phyloP scores from a whole-genome alignment of 768 basidiomycete species.

The Xerocomellus intermedius region DNA sequence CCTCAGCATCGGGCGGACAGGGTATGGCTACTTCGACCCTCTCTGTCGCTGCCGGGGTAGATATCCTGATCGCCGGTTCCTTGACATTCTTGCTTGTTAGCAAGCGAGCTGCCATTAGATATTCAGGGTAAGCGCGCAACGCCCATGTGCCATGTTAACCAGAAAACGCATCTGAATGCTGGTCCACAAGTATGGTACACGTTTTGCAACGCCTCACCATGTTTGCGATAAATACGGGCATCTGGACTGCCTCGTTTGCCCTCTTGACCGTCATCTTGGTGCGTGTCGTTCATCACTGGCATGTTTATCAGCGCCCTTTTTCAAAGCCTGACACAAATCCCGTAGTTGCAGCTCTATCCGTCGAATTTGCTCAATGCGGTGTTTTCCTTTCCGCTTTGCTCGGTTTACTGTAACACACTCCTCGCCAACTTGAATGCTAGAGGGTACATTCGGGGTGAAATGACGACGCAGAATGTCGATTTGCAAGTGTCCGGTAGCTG shows the following conservation, averaged over 20 bases:
- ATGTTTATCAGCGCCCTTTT: background rate
- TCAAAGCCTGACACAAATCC: background rate
- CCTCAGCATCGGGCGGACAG: background rate
- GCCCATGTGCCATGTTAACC: too few species aligned
- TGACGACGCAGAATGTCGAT: background rate
- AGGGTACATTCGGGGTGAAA: background rate
- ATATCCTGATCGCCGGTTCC: conserved; percentile 3
- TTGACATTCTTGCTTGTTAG: conserved; percentile 2
- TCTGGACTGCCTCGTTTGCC: background rate
- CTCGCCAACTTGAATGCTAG: too few species aligned
- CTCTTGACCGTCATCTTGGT: background rate
- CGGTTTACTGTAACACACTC: too few species aligned
- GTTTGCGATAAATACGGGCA: background rate
- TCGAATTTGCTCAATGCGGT: background rate
- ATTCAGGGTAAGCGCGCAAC: background rate
- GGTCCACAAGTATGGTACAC: background rate
- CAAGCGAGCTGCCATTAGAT: background rate
- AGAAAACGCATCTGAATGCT: background rate
- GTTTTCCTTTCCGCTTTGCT: background rate
- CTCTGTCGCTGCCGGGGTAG: background rate
- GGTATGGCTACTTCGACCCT: background rate
- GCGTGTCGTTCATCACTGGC: background rate
- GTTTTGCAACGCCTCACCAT: background rate
- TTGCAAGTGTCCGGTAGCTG: background rate
- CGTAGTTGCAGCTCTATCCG: background rate